A percentile compares a stretch with the other conserved stretches of the same genome.
These are phyloP conservation scores for Aspergillus eucalypticola DNA, from an alignment of 2,329 filamentous ascomycete species.

Conservation along the genomic window DNA sequence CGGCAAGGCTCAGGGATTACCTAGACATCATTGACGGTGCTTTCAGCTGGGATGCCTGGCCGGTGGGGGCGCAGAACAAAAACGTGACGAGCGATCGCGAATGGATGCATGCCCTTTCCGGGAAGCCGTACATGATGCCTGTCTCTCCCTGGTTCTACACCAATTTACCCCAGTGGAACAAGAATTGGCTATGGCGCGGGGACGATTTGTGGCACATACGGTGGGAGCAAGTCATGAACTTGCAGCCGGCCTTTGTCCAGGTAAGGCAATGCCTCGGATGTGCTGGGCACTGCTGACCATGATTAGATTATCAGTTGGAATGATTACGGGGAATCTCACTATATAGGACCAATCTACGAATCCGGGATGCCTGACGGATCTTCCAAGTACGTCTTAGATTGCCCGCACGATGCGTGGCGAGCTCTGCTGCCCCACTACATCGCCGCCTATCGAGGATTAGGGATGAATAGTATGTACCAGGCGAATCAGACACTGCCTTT, in stretches of 20 bases:
- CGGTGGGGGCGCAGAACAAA: constrained; percentile 40
- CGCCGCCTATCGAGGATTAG: constrained; percentile 32
- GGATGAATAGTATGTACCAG: constrained; percentile 25
- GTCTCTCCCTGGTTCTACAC: constrained; percentile 61
- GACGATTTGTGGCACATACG: constrained; percentile 63
- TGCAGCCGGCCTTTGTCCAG: constrained; percentile 54
- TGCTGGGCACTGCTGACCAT: neutral
- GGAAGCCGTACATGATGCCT: constrained; percentile 55
- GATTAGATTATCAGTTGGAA: constrained; percentile 59
- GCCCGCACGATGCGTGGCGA: constrained; percentile 32
- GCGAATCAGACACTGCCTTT: constrained; percentile 17
- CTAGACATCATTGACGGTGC: constrained; percentile 40
- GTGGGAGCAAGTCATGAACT: constrained; percentile 56
- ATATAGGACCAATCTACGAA: constrained; percentile 54
- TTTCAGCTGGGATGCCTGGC: constrained; percentile 50
- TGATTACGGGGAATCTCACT: constrained; percentile 62
- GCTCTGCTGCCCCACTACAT: constrained; percentile 37
- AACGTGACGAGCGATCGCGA: constrained; percentile 37
- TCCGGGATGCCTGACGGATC: constrained; percentile 53
- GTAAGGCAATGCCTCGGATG: constrained; percentile 20
- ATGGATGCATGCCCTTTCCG: constrained; percentile 42
- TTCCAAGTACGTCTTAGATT: constrained; percentile 25
- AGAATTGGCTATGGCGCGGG: constrained; percentile 66
- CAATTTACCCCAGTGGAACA: constrained; percentile 56
- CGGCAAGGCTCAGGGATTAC: constrained; percentile 30